phyloP scores from a whole-genome alignment of 2,329 filamentous ascomycete genomes.

The Colletotrichum costaricense region DNA sequence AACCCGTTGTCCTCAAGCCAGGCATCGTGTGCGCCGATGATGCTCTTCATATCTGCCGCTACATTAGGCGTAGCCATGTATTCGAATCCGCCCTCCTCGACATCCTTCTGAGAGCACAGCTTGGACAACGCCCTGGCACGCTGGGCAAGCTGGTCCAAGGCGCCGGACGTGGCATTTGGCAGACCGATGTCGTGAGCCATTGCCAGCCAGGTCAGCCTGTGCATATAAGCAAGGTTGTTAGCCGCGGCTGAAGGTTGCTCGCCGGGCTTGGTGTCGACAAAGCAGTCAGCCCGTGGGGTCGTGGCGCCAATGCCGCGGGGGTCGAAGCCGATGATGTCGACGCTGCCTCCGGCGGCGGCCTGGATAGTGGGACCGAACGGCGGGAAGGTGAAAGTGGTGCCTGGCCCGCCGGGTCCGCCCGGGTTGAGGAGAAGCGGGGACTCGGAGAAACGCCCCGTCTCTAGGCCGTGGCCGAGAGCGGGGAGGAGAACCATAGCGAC shows the following conservation, averaged over 20 bases:
- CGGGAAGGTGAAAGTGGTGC: constrained; percentile 44
- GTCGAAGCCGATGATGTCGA: constrained; percentile 60
- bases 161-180: constrained; percentile 47
- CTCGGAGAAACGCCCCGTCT: constrained; percentile 45
- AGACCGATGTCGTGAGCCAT: constrained; percentile 46
- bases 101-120: constrained; percentile 46
- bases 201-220: constrained; percentile 47
- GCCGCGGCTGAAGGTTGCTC: constrained; percentile 33
- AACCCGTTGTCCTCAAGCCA: constrained; percentile 30
- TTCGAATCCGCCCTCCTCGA: constrained; percentile 23
- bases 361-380: constrained; percentile 45
- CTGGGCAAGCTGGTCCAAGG: constrained; percentile 42
- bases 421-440: constrained; percentile 58
- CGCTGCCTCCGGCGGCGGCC: constrained; percentile 49
- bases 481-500: constrained; percentile 49
- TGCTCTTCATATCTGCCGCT: constrained; percentile 38
- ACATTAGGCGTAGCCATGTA: constrained; percentile 38
- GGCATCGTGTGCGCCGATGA: constrained; percentile 29
- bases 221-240: constrained; percentile 43
- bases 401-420: constrained; percentile 59
- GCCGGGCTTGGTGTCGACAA: constrained; percentile 30
- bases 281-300: constrained; percentile 53
- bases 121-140: constrained; percentile 44
- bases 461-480: constrained; percentile 43
- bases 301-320: constrained; percentile 56